Evolutionary conservation across 2,329 filamentous ascomycete genomes (phyloP).

Genomic region (Calonectria ilicicola): DNA sequence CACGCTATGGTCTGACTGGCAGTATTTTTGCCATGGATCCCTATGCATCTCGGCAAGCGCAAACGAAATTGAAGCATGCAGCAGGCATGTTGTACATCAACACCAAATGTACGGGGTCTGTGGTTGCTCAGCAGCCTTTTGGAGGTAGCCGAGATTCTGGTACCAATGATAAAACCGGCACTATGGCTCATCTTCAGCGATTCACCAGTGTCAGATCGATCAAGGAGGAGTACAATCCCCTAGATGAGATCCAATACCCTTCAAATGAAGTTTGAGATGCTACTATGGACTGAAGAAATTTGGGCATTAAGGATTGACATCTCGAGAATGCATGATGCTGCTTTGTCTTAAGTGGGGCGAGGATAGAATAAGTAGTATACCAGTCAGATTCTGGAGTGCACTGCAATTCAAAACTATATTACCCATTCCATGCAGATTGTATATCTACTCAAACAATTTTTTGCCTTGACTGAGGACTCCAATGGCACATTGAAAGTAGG

Average conservation of each 20-base stretch:
- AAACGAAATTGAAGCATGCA: background rate
- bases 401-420: too few relatives aligned
- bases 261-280: background rate
- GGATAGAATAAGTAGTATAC: too few relatives aligned
- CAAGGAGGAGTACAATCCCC: background rate
- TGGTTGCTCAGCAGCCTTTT: background rate
- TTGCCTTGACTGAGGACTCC: too few relatives aligned
- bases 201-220: background rate
- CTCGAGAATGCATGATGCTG: too few relatives aligned
- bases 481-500: too few relatives aligned
- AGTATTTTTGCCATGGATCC: background rate
- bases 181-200: background rate
- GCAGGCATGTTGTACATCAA: conserved; percentile 1
- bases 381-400: too few relatives aligned
- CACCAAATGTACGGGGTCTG: background rate
- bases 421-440: too few relatives aligned
- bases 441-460: too few relatives aligned
- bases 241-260: background rate
- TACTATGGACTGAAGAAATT: background rate
- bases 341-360: too few relatives aligned
- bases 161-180: background rate
- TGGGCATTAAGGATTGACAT: too few relatives aligned
- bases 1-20: background rate
- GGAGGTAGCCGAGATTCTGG: background rate
- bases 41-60: background rate